Conservation (phyloP, 2,329 filamentous ascomycete species). For the Fusarium odoratissimum region DNA sequence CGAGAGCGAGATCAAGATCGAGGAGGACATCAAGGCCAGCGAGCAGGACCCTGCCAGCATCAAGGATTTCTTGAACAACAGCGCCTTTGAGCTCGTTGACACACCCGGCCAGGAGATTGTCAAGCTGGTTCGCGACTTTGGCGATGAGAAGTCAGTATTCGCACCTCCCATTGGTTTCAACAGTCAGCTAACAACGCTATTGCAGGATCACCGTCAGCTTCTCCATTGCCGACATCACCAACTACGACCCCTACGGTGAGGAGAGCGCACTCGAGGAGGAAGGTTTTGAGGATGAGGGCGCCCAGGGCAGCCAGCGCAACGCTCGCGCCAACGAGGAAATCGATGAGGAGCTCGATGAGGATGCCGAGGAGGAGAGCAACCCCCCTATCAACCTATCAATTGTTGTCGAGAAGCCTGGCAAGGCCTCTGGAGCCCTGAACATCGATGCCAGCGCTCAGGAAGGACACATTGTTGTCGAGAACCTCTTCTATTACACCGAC, state of each 20-base stretch:
- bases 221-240: conserved; percentile 56
- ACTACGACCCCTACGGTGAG: conserved; percentile 54
- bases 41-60: conserved; percentile 80
- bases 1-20: conserved; percentile 83
- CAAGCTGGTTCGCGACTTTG: conserved; percentile 82
- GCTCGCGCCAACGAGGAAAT: conserved; percentile 53
- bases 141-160: conserved; percentile 82
- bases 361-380: conserved; percentile 64
- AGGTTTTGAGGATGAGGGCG: conserved; percentile 52
- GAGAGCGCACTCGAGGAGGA: conserved; percentile 55
- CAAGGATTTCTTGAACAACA: conserved; percentile 89
- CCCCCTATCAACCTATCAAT: conserved; percentile 88
- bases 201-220: conserved; percentile 58
- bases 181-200: conserved; percentile 26
- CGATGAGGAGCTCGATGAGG: conserved; percentile 58
- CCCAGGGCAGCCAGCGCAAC: conserved; percentile 62
- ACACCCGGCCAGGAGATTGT: conserved; percentile 88
- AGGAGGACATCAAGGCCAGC: conserved; percentile 81
- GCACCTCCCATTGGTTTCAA: neutral
- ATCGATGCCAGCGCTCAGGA: conserved; percentile 90
- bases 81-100: conserved; percentile 86
- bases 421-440: conserved; percentile 77
- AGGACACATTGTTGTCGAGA: conserved; percentile 87
- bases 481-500: conserved; percentile 88
- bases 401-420: conserved; percentile 86